A percentile compares a stretch with the other conserved stretches of the same genome.
Conservation (phyloP, 23 red algal genomes). For the Agarophyton chilense region DNA sequence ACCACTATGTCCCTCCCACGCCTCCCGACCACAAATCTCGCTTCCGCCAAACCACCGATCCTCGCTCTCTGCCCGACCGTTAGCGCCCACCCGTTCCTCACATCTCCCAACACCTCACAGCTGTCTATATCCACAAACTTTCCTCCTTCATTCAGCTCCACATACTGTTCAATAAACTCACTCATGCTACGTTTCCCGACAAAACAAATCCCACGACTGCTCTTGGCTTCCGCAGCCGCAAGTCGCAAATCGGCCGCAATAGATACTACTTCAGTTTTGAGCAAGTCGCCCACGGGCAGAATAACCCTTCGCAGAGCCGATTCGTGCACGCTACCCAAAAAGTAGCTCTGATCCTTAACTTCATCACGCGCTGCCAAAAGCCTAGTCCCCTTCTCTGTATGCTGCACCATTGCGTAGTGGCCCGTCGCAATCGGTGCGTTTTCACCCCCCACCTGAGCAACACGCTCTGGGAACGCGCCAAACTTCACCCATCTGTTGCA, state of each 20-base stretch:
- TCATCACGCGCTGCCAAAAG: slow-evolving; percentile 60
- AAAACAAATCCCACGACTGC: slow-evolving; percentile 89
- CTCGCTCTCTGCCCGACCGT: slow-evolving; percentile 76
- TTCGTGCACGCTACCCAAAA: slow-evolving; percentile 62
- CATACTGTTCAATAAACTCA: slow-evolving; percentile 50
- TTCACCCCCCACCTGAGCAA: slow-evolving; percentile 2
- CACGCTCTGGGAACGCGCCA: slow-evolving; percentile 59
- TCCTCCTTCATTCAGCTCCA: slow-evolving; percentile 12
- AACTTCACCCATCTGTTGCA: slow-evolving; percentile 90
- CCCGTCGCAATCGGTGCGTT: slow-evolving; percentile 69
- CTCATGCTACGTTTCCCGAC: slow-evolving; percentile 72
- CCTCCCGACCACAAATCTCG: slow-evolving; percentile 51
- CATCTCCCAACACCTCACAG: slow-evolving; percentile 33
- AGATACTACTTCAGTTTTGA: slow-evolving; percentile 54
- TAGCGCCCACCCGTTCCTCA: neutral
- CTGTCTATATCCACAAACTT: slow-evolving; percentile 53
- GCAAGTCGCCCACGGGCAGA: slow-evolving; percentile 74
- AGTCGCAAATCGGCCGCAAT: slow-evolving; percentile 53
- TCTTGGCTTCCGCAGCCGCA: slow-evolving; percentile 36
- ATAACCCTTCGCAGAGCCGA: slow-evolving; percentile 28
- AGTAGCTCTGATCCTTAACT: slow-evolving; percentile 86
- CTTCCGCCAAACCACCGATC: slow-evolving; percentile 46
- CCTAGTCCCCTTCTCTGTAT: neutral
- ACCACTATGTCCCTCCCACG: slow-evolving; percentile 24
- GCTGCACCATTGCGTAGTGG: slow-evolving; percentile 68